A percentile compares a stretch with the other conserved stretches of the same genome.
Conservation (phyloP, 805 yeast species). For the Kodamaea hsintzibuensis region DNA sequence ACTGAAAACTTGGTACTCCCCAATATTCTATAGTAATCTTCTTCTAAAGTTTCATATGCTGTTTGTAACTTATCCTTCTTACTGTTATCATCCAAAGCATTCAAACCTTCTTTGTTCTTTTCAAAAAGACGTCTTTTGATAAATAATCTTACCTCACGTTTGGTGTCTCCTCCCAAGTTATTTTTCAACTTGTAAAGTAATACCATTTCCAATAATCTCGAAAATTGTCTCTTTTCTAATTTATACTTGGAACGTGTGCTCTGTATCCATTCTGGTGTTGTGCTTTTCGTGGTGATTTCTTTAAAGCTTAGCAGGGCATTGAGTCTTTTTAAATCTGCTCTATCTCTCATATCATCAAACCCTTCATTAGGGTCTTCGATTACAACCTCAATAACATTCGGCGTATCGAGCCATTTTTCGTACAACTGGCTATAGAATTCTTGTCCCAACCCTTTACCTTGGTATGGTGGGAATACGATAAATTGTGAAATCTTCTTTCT, state of each 20-base stretch:
- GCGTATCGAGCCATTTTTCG: constrained; percentile 55
- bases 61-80: constrained; percentile 70
- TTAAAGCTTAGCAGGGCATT: constrained; percentile 20
- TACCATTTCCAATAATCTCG: constrained; percentile 75
- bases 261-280: constrained; percentile 40
- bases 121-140: constrained; percentile 75
- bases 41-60: constrained; percentile 67
- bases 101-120: constrained; percentile 78
- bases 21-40: constrained; percentile 67
- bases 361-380: constrained; percentile 94
- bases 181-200: constrained; percentile 43
- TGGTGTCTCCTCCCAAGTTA: constrained; percentile 21
- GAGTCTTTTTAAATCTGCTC: constrained; percentile 60
- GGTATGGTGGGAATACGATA: constrained; percentile 80
- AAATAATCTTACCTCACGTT: constrained; percentile 50
- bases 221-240: constrained; percentile 76
- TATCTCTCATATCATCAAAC: constrained; percentile 88
- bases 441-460: constrained; percentile 71
- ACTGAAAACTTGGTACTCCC: constrained; percentile 22
- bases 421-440: constrained; percentile 58
- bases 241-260: constrained; percentile 46
- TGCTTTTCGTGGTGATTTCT: constrained; percentile 18
- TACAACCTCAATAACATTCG: constrained; percentile 64
- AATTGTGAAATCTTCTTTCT: constrained; percentile 88
- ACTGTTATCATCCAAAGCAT: constrained; percentile 62